Conservation (phyloP, 495 filamentous ascomycete species). For the Aspergillus panamensis region DNA sequence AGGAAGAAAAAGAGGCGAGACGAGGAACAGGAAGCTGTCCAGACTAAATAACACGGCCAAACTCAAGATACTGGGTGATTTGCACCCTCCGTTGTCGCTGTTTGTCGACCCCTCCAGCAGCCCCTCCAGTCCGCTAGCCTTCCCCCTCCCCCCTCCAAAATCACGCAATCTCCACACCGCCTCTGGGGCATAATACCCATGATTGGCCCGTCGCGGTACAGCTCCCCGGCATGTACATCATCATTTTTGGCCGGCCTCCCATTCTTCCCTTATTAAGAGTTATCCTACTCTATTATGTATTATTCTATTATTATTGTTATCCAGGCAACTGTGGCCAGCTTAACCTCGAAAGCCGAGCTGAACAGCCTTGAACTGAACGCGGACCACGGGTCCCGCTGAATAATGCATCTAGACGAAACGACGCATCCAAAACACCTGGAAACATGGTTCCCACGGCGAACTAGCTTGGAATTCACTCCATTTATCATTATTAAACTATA, state of each 20-base stretch:
- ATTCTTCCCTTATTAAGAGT: no score
- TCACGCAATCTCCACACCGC: slow-evolving; percentile 43
- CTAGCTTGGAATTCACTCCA: no score
- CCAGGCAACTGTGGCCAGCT: no score
- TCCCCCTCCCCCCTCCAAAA: slow-evolving; percentile 21
- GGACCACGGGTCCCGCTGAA: no score
- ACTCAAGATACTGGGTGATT: slow-evolving; percentile 4
- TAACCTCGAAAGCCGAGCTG: no score
- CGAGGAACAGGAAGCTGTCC: slow-evolving; percentile 21
- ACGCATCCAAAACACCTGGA: no score
- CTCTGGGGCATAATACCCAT: slow-evolving; percentile 23
- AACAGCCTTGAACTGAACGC: no score
- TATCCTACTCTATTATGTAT: no score
- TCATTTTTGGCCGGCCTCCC: not conserved
- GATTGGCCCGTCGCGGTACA: slow-evolving; percentile 24
- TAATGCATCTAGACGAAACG: no score
- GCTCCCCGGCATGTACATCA: slow-evolving; percentile 8
- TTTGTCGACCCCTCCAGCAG: slow-evolving; percentile 14
- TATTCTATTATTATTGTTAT: no score
- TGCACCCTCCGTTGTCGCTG: not conserved
- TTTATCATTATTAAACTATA: no score
- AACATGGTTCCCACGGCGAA: no score
- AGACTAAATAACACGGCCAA: slow-evolving; percentile 18
- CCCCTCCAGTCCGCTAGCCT: not conserved
- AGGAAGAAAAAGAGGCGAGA: slow-evolving; percentile 11